Evolutionary conservation across 768 basidiomycete genomes (phyloP).

Genomic region (Lactarius tabidus): DNA sequence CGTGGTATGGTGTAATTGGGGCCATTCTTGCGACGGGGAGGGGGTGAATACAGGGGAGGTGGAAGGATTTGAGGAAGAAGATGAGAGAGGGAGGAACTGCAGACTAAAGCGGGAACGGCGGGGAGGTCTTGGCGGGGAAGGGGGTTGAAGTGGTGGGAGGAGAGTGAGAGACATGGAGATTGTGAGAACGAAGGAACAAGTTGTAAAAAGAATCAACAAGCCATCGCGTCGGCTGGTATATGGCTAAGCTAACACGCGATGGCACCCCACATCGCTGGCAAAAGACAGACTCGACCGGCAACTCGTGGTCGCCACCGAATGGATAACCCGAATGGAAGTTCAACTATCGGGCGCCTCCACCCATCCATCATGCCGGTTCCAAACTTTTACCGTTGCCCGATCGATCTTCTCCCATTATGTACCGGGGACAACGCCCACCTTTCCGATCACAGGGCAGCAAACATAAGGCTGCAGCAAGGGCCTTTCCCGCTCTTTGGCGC

Average conservation of each 20-base stretch:
- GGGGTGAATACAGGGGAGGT: not conserved
- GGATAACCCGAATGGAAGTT: not conserved
- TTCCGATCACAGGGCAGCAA: not conserved
- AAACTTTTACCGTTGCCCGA: not conserved
- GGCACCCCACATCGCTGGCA: not conserved
- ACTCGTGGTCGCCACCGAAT: not conserved
- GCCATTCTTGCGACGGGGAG: constrained; percentile 1
- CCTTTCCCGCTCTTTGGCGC: not conserved
- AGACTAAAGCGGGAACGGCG: constrained; percentile 14
- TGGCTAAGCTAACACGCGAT: not conserved
- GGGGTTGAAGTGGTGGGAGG: constrained; percentile 13
- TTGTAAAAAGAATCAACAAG: not conserved
- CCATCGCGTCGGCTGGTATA: not conserved
- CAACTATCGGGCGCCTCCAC: not conserved
- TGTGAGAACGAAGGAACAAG: not conserved
- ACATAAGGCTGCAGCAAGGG: not conserved
- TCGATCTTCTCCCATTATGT: not conserved
- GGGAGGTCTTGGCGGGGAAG: constrained; percentile 12
- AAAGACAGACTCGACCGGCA: not conserved
- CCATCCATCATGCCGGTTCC: not conserved
- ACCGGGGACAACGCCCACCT: not conserved
- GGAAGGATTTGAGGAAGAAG: constrained; percentile 15
- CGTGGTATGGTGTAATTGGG: constrained; percentile 11
- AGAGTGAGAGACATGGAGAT: constrained; percentile 19
- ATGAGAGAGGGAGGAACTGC: constrained; percentile 11